Percentiles rank a stretch among this genome's conserved stretches.
These are phyloP conservation scores for Paramyrothecium sp. DNA, from an alignment of 2,329 filamentous ascomycete genomes.

Conservation along the genomic window DNA sequence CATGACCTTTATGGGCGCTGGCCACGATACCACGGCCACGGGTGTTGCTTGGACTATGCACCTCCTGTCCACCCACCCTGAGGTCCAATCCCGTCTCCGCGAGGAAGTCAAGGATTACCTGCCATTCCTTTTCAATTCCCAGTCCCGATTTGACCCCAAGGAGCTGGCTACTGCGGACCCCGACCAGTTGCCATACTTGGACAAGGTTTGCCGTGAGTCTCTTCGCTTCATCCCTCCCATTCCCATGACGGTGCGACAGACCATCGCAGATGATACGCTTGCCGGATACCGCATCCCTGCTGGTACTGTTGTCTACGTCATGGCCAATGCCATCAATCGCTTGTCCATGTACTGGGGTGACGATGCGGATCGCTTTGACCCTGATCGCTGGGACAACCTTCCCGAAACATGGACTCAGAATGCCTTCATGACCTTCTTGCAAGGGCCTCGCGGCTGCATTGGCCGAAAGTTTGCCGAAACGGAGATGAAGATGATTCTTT, in stretches of 20 bases:
- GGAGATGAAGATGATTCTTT: constrained; percentile 27
- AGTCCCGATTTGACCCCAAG: constrained; percentile 24
- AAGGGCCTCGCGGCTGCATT: constrained; percentile 26
- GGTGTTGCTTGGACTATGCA: constrained; percentile 41
- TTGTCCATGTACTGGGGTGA: constrained; percentile 37
- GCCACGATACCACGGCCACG: constrained; percentile 43
- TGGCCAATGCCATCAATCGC: constrained; percentile 39
- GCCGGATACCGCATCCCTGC: constrained; percentile 37
- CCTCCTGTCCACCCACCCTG: constrained; percentile 34
- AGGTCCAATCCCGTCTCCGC: constrained; percentile 36
- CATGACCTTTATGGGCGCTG: constrained; percentile 39
- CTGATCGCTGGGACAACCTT: constrained; percentile 38
- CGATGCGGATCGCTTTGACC: constrained; percentile 36
- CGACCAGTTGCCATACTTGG: constrained; percentile 35
- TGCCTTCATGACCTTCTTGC: constrained; percentile 29
- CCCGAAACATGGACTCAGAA: constrained; percentile 33
- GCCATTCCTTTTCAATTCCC: constrained; percentile 31
- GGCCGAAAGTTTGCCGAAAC: constrained; percentile 27
- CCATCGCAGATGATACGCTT: constrained; percentile 34
- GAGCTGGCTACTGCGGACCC: constrained; percentile 18
- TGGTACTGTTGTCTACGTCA: constrained; percentile 40
- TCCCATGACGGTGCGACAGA: constrained; percentile 24
- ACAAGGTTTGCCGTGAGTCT: constrained; percentile 45
- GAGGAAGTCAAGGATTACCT: constrained; percentile 32
- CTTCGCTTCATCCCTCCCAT: constrained; percentile 44